A percentile compares a stretch with the other conserved stretches of the same genome.
phyloP scores from a whole-genome alignment of 2,329 filamentous ascomycete genomes.

The Cercospora citrullina region DNA sequence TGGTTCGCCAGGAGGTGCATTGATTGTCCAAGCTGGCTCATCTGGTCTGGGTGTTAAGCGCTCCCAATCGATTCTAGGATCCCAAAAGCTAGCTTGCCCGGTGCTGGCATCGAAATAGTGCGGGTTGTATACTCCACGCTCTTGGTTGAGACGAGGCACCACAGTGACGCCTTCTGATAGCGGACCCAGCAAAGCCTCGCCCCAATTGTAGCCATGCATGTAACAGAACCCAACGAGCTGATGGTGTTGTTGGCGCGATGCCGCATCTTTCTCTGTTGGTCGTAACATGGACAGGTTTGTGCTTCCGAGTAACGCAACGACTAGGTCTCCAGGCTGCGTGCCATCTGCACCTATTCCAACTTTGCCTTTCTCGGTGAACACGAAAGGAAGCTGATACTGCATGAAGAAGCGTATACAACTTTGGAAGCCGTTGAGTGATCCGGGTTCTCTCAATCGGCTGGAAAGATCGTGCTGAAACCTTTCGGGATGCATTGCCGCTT shows the following conservation, averaged over 20 bases:
- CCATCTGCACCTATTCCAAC: constrained; percentile 9
- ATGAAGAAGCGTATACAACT: constrained; percentile 8
- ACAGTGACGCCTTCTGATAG: constrained; percentile 1
- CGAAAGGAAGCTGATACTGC: constrained; percentile 7
- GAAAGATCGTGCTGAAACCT: neutral
- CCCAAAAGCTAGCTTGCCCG: constrained; percentile 11
- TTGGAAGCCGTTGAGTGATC: neutral
- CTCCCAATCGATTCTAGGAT: constrained; percentile 19
- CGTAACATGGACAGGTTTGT: constrained; percentile 2
- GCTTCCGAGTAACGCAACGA: constrained; percentile 14
- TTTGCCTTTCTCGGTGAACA: constrained; percentile 7
- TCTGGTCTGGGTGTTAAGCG: neutral
- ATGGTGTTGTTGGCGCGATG: neutral
- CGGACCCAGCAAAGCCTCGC: constrained; percentile 18
- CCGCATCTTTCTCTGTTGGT: neutral
- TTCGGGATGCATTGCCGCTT: neutral
- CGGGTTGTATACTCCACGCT: neutral
- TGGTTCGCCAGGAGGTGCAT: constrained; percentile 9
- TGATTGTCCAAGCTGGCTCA: constrained; percentile 10
- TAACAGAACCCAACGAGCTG: constrained; percentile 17
- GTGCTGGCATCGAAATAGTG: constrained; percentile 2
- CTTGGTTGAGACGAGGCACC: neutral
- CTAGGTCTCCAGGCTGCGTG: constrained; percentile 3
- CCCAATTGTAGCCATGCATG: constrained; percentile 16
- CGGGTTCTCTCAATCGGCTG: neutral